Evolutionary conservation across 805 yeast genomes (phyloP).

Genomic region (Candida broadrunensis): DNA sequence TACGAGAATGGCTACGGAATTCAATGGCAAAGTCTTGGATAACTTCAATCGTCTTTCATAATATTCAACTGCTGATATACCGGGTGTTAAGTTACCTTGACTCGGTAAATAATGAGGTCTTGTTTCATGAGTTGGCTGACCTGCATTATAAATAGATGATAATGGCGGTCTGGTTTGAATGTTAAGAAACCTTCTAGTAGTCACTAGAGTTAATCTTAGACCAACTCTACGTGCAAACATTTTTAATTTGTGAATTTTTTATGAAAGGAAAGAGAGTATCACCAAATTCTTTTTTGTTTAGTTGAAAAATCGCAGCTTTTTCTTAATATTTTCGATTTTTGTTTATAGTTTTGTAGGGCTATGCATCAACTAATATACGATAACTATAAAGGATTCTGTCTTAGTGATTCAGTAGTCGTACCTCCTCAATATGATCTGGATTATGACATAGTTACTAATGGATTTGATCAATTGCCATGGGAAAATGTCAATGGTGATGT

Average conservation of each 20-base stretch:
- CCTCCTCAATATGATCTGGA: background rate
- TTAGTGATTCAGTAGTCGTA: background rate
- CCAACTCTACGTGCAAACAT: background rate
- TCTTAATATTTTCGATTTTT: no score
- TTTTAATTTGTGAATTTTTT: background rate
- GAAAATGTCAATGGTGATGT: slow-evolving; percentile 5
- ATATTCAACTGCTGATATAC: slow-evolving; percentile 82
- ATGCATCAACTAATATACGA: slow-evolving; percentile 6
- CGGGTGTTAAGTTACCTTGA: slow-evolving; percentile 83
- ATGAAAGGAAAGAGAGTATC: background rate
- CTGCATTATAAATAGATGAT: slow-evolving; percentile 45
- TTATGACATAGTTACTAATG: slow-evolving; percentile 18
- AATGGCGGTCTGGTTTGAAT: slow-evolving; percentile 19
- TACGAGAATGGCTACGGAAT: slow-evolving; percentile 68
- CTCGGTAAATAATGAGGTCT: slow-evolving; percentile 68
- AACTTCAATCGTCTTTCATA: slow-evolving; percentile 65
- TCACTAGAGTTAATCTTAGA: no score
- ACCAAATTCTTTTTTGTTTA: background rate
- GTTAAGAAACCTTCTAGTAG: background rate
- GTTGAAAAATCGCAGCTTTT: no score
- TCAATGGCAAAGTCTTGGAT: slow-evolving; percentile 53
- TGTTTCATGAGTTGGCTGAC: slow-evolving; percentile 87
- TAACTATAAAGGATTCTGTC: slow-evolving; percentile 11
- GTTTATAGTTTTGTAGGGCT: no score
- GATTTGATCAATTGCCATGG: slow-evolving; percentile 45